Evolutionary conservation across 805 yeast genomes (phyloP), one percentile per base, ranked within the genome.

Genomic region (Myxozyma sirexii): DNA sequence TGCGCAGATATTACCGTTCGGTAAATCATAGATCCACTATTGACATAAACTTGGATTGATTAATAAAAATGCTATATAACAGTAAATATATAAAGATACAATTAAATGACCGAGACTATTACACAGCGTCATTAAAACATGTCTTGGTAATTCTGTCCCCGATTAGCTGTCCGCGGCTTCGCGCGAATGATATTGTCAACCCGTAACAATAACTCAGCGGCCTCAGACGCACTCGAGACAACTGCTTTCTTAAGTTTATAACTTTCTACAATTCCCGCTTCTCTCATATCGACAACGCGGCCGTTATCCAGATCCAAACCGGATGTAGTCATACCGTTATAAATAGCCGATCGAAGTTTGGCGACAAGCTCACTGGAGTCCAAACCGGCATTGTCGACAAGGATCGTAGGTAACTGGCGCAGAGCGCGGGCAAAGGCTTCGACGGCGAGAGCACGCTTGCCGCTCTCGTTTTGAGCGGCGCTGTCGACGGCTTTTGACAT

Each of bases 111-210:
- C 12, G 27, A 23, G 29, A 41, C 8, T 27, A 23, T 41, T 17
- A 13, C 10, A 10, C 42, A 38, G 17, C 42, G 1, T 5, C 44
- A 10, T 29, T 55, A 56, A 48, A 56, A 56, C 59, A 48, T 48
- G 24, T 56, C 54, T 24, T 42, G 52, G 38, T 46, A 48, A 39
- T 54, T 48, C 39, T 45, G 46, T 35, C 52, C 52, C 37, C 66
- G 46, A 37, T 59, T 48, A 5, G 66, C 63, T 45, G 99, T 92
- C 77, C 99, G 83, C 65, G 99, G 99, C 74, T 89, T 92, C 35
- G 99, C 98, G 68, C 97, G 85, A 65, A 94, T 90, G 67, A 94
- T 94, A 75, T 94, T 93, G 74, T 94, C 99, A 44, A 94, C 99
- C 73, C 99, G 85, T 70, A 94, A 78, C 67, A 94, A 81, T 49